Evolutionary conservation across 2,329 filamentous ascomycete species (phyloP).

Genomic region (Oidium heveae): DNA sequence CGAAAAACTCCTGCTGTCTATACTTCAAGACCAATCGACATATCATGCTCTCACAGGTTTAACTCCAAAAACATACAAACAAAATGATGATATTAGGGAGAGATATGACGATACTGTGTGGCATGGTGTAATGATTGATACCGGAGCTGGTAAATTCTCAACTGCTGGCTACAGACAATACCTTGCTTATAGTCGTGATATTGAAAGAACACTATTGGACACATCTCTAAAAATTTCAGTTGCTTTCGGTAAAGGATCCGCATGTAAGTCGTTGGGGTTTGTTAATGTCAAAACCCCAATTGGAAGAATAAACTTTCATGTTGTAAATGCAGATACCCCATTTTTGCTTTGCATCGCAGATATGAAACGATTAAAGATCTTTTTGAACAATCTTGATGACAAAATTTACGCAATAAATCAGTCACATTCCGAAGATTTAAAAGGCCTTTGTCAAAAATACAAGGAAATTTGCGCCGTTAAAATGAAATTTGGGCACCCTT

Average conservation of each 20-base stretch:
- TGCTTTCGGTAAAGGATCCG: background rate
- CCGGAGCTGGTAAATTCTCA: background rate
- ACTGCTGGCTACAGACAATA: background rate
- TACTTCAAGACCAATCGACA: background rate
- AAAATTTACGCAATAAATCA: background rate
- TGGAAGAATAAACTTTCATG: background rate
- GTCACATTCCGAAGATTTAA: background rate
- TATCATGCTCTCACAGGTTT: background rate
- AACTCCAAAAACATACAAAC: background rate
- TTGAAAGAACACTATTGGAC: background rate
- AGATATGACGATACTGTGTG: background rate
- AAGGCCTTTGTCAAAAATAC: background rate
- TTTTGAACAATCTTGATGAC: background rate
- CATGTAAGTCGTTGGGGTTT: background rate
- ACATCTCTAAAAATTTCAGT: background rate
- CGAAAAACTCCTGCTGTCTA: background rate
- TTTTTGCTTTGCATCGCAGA: background rate
- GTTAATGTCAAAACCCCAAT: background rate
- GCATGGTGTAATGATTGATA: background rate
- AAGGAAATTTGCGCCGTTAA: background rate
- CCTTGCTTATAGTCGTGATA: background rate
- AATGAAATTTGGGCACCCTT: conserved; percentile 1
- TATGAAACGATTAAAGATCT: background rate
- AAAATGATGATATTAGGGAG: background rate
- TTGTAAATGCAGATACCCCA: background rate